phyloP scores from a whole-genome alignment of 495 filamentous ascomycete species.

The Talaromyces adpressus region DNA sequence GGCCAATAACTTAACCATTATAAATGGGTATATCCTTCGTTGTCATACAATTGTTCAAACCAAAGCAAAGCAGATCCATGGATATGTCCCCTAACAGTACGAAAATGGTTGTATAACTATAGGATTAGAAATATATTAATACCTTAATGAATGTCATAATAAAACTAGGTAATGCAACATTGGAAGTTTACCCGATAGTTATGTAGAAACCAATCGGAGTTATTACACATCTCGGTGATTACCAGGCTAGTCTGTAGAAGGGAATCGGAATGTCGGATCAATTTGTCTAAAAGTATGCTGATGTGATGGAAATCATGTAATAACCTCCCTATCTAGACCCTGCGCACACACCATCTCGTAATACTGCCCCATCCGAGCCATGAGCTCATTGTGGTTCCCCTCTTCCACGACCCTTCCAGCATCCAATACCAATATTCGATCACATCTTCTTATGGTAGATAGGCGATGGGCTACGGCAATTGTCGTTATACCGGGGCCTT shows the following conservation, averaged over 20 bases:
- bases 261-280: neutral
- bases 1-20: too few species aligned
- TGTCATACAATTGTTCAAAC: neutral
- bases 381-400: conserved; percentile 54
- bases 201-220: too few species aligned
- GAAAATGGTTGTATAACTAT: too few species aligned
- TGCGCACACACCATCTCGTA: neutral
- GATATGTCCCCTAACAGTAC: too few species aligned
- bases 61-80: neutral
- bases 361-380: conserved; percentile 18
- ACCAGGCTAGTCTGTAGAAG: neutral
- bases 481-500: conserved; percentile 42
- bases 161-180: too few species aligned
- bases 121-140: too few species aligned
- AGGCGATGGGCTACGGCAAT: conserved; percentile 59
- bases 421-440: conserved; percentile 63
- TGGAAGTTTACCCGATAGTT: too few species aligned
- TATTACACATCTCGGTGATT: too few species aligned
- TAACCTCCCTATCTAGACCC: neutral
- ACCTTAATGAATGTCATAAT: too few species aligned
- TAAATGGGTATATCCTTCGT: neutral
- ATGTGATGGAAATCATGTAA: neutral
- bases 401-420: conserved; percentile 53
- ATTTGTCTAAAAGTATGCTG: neutral
- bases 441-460: conserved; percentile 60